Percentiles rank a stretch among this genome's conserved stretches.
Conservation (phyloP, 164 flowering plant genomes). For the Buxus sempervirens region DNA sequence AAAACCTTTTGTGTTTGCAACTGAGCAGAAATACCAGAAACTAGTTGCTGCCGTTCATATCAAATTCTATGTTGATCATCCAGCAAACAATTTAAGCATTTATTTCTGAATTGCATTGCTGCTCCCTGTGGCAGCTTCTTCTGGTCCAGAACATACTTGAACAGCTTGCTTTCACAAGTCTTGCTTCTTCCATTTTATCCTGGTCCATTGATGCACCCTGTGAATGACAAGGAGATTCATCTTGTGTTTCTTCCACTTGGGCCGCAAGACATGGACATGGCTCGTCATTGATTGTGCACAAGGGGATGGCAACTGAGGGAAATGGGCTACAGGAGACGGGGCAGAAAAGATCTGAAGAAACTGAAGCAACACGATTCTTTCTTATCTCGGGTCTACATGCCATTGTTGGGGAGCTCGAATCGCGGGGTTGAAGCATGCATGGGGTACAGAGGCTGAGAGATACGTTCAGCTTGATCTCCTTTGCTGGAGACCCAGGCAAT, state of each 20-base stretch:
- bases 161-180: slow-evolving; percentile 72
- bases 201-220: slow-evolving; percentile 41
- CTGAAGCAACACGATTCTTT: slow-evolving; percentile 76
- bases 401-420: slow-evolving; percentile 39
- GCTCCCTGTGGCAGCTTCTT: slow-evolving; percentile 96
- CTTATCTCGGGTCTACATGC: slow-evolving; percentile 49
- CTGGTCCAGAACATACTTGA: slow-evolving; percentile 89
- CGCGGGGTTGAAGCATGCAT: slow-evolving; percentile 80
- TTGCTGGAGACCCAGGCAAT: slow-evolving; percentile 55
- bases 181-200: slow-evolving; percentile 58
- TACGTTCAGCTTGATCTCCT: slow-evolving; percentile 51
- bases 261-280: slow-evolving; percentile 70
- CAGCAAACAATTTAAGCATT: slow-evolving; percentile 43
- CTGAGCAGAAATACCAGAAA: slow-evolving; percentile 10
- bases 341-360: slow-evolving; percentile 77
- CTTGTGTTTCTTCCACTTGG: slow-evolving; percentile 42
- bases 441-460: slow-evolving; percentile 87
- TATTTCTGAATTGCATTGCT: slow-evolving; percentile 89
- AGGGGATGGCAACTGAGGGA: slow-evolving; percentile 72
- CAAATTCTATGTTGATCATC: not conserved
- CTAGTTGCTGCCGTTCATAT: slow-evolving; percentile 3
- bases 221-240: slow-evolving; percentile 46
- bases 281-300: slow-evolving; percentile 75
- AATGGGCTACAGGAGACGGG: slow-evolving; percentile 91
- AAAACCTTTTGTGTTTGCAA: not conserved